These are phyloP conservation scores for Jaapia argillacea DNA, from an alignment of 768 basidiomycete genomes.

Conservation along the genomic window DNA sequence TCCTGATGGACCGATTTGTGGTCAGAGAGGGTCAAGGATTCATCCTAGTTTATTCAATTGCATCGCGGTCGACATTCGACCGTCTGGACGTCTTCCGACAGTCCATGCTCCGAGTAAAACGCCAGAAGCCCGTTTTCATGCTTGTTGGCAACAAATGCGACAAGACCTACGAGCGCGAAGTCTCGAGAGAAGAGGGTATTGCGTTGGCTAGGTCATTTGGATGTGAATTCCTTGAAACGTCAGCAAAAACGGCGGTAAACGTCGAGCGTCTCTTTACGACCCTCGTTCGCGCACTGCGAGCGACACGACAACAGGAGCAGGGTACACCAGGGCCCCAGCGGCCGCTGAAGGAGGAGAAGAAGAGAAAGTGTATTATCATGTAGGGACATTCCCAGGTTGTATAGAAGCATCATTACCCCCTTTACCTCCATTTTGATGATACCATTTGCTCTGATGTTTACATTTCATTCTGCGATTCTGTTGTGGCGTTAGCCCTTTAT, in stretches of 20 bases:
- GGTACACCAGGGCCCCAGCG: slow-evolving; percentile 22
- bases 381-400: slow-evolving; percentile 56
- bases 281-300: slow-evolving; percentile 76
- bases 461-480: neutral
- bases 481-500: too few relatives aligned
- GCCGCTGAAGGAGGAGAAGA: slow-evolving; percentile 31
- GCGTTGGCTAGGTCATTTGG: slow-evolving; percentile 75
- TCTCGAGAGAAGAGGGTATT: slow-evolving; percentile 82
- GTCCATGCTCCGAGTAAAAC: slow-evolving; percentile 83
- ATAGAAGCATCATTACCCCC: slow-evolving; percentile 44
- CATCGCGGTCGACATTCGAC: slow-evolving; percentile 86
- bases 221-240: slow-evolving; percentile 93
- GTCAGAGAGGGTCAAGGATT: slow-evolving; percentile 94
- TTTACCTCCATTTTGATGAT: slow-evolving; percentile 81
- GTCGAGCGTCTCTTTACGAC: slow-evolving; percentile 86
- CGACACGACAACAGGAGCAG: slow-evolving; percentile 45
- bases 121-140: slow-evolving; percentile 81
- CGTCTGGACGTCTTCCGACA: slow-evolving; percentile 85
- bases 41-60: slow-evolving; percentile 93
- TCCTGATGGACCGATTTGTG: slow-evolving; percentile 6
- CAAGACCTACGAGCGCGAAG: slow-evolving; percentile 85
- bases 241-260: slow-evolving; percentile 91
- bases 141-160: slow-evolving; percentile 96
- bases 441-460: slow-evolving; percentile 42
- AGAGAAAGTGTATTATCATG: slow-evolving; percentile 68